A percentile compares a stretch with the other conserved stretches of the same genome.
Conservation (phyloP, 1,284 basidiomycete genomes). For the Schizophyllum commune region DNA sequence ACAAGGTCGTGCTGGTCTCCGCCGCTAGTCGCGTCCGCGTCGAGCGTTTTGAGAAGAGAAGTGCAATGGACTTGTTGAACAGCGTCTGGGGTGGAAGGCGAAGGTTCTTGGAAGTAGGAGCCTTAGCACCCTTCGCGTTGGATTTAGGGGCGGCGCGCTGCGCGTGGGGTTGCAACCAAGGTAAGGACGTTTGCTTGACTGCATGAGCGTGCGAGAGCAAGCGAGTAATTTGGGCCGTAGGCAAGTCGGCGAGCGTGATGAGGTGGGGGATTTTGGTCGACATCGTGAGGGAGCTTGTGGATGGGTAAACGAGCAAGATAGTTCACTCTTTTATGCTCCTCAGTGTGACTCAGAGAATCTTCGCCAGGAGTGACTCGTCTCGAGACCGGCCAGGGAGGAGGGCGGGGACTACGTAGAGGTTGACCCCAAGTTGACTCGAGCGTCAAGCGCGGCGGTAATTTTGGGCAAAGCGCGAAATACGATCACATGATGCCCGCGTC, state of each 20-base stretch:
- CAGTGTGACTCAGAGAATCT: not conserved
- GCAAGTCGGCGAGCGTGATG: conserved; percentile 81
- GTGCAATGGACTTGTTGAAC: conserved; percentile 75
- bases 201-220: conserved; percentile 53
- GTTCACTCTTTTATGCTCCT: too few relatives aligned
- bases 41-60: conserved; percentile 90
- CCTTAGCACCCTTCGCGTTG: conserved; percentile 8
- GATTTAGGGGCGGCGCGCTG: conserved; percentile 21
- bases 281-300: not conserved
- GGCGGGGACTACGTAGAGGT: not conserved
- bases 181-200: conserved; percentile 53
- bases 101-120: conserved; percentile 20
- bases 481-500: not conserved
- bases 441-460: not conserved
- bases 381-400: not conserved
- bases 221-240: conserved; percentile 59
- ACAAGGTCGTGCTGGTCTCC: conserved; percentile 70
- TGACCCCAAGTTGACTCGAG: not conserved
- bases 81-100: conserved; percentile 65
- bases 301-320: too few relatives aligned
- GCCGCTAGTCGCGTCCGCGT: conserved; percentile 88
- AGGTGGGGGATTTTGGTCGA: conserved; percentile 48
- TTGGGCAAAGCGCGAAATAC: not conserved
- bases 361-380: not conserved
- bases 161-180: conserved; percentile 49